Evolutionary conservation across 2,329 filamentous ascomycete species (phyloP), one percentile per base, ranked within the genome.

Genomic region (Aureobasidium sp.): DNA sequence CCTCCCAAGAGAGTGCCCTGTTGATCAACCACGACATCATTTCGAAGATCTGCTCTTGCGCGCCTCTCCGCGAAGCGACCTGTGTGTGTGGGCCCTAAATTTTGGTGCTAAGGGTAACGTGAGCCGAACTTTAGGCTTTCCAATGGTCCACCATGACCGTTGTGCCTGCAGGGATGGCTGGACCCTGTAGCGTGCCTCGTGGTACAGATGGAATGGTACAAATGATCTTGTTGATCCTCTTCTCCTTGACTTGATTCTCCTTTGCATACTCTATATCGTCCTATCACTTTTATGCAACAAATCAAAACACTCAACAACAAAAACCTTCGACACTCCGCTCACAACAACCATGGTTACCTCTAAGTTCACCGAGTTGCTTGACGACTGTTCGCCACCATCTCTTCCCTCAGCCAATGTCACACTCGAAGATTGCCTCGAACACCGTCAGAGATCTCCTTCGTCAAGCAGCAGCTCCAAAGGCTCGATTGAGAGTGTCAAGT

Each of bases 351-450:
- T 73, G 71, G 63, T 71, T 13, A 64, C 65, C 55, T 73, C 71
- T 26, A 75, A 74, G 62, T 75, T 75, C 57, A 68, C 71, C 57
- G 73, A 75, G 61, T 69, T 72, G 34, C 67, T 75, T 61, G 73
- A 75, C 66, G 67, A 63, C 37, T 63, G 63, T 29, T 52, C 67
- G 34, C 63, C 67, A 4, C 70, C 70, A 32, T 71, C 68, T 64
- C 71, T 70, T 15, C 68, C 69, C n/a, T 43, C 62, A 7, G 67
- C 66, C 62, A 73, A 72, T 64, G 71, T 73, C 63, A 72, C 66
- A 61, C 66, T 75, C 9, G 71, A 73, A 60, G 71, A 73, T 52
- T 69, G 72, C 8, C 67, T 67, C 7, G 72, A 73, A 57, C 70
- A 67, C 5, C 65, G 70, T 34, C 66, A 67, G 55, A 65, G 71